Evolutionary conservation across 2,329 filamentous ascomycete species (phyloP).

Genomic region (Pseudogymnoascus sp.): DNA sequence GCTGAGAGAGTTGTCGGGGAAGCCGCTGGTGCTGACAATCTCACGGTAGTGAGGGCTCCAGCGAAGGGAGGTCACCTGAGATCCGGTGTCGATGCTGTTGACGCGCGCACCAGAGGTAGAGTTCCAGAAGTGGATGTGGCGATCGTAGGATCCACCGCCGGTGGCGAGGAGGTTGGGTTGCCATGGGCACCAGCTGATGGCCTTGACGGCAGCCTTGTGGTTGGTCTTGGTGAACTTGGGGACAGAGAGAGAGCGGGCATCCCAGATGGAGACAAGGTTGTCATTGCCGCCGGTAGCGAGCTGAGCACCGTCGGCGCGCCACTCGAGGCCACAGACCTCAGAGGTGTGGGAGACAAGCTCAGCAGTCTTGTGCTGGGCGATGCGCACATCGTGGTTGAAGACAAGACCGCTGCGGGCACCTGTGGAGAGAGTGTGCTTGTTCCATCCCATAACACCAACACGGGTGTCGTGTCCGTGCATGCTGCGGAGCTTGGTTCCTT

Average conservation of each 20-base stretch:
- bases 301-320: slow-evolving; percentile 93
- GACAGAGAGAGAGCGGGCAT: slow-evolving; percentile 82
- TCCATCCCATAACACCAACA: slow-evolving; percentile 98
- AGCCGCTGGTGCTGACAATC: slow-evolving; percentile 94
- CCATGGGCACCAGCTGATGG: slow-evolving; percentile 97
- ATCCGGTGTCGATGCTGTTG: slow-evolving; percentile 98
- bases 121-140: slow-evolving; percentile 99
- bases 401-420: slow-evolving; percentile 91
- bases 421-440: slow-evolving; percentile 93
- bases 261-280: slow-evolving; percentile 98
- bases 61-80: slow-evolving; percentile 89
- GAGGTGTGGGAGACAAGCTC: slow-evolving; percentile 96
- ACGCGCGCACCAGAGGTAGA: slow-evolving; percentile 93
- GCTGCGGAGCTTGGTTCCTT: slow-evolving; percentile 89
- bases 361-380: slow-evolving; percentile 95
- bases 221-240: slow-evolving; percentile 99
- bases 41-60: slow-evolving; percentile 98
- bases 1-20: slow-evolving; percentile 97
- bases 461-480: slow-evolving; percentile 97
- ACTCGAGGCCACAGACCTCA: slow-evolving; percentile 96
- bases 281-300: slow-evolving; percentile 97
- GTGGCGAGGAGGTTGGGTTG: slow-evolving; percentile 95
- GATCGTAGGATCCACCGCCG: slow-evolving; percentile 91
- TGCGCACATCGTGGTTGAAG: slow-evolving; percentile 96
- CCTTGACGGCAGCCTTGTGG: slow-evolving; percentile 98